Conservation (phyloP, 2,329 filamentous ascomycete genomes). For the Bretziella fagacearum region DNA sequence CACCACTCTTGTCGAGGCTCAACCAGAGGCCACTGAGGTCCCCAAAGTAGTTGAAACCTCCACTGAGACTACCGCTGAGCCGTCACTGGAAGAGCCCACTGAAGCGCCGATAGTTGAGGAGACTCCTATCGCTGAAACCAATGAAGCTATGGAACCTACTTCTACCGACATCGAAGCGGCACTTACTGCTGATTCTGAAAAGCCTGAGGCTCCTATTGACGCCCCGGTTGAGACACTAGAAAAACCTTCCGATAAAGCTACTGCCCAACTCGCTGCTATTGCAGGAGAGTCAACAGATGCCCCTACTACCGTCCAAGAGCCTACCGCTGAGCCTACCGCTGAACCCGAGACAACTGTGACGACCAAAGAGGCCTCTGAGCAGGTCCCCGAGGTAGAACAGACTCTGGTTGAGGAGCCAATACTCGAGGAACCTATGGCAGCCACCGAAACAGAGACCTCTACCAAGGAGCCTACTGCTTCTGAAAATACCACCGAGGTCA, state of each 20-base stretch:
- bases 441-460: not conserved
- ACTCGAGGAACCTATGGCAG: not conserved
- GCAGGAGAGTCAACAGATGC: not conserved
- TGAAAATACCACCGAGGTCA: not conserved
- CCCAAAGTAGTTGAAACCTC: no score
- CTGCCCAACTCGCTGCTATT: not conserved
- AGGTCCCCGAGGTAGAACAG: not conserved
- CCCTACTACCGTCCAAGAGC: slow-evolving; percentile 14
- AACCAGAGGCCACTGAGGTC: no score
- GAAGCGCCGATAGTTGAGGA: not conserved
- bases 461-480: not conserved
- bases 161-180: not conserved
- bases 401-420: not conserved
- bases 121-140: not conserved
- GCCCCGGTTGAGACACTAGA: slow-evolving; percentile 5
- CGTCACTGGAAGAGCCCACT: not conserved
- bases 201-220: not conserved
- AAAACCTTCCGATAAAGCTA: slow-evolving; percentile 9
- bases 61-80: not conserved
- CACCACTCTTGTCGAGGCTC: no score
- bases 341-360: slow-evolving; percentile 5
- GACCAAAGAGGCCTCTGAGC: not conserved
- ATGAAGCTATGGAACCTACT: not conserved
- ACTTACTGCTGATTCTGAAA: not conserved
- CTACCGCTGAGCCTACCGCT: slow-evolving; percentile 4